Base-by-base conservation (phyloP, 169 alveolate species). In the Cryptosporidium sp. region DNA sequence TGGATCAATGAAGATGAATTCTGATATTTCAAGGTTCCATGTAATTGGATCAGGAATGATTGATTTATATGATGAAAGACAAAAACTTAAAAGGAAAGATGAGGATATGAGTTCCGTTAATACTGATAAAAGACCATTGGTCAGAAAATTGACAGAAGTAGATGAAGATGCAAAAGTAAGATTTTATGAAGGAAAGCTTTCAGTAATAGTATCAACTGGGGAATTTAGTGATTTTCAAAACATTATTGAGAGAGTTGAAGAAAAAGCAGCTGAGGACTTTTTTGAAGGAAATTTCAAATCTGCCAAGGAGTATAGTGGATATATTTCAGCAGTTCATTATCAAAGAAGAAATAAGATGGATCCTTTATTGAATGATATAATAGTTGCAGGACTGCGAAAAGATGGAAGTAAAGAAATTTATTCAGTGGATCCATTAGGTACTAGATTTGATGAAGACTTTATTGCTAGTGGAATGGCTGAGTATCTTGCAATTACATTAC, bases 351-450 rank as follows among this genome's bases (percentile, higher is more conserved):
- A 85, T 69, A 87, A 80, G 73, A 87, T 92, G 42, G 91, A 92
- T 26, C 94, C 94, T 1, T 69, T 87, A 29, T 62, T 87, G 67
- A 85, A 87, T 75, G 87, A 62, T 9, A 72, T 89, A n/a, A 73
- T 92, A 16, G 85, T 92, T 61, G 94, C 92, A 29, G 94, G 94
- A 4, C 6, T 92, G 9, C 61, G 86, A 60, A 91, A 92, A 42
- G 93, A 92, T 86, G 91, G 86, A 8, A 86, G 84, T 68, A 93
- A 89, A 45, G 91, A 92, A 31, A 73, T 86, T 4, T 91, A 93
- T 14, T 92, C 91, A 39, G 92, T 89, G 1, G 94, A 92, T 52
- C 91, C 85, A 84, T 87, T 91, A 33, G 94, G 94, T 0, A 92
- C 94, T 9, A 70, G 91, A 29, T 92, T 87, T 58, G 44, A 70